These are phyloP conservation scores for Fibroporia radiculosa DNA, from an alignment of 768 basidiomycete genomes.

Conservation along the genomic window DNA sequence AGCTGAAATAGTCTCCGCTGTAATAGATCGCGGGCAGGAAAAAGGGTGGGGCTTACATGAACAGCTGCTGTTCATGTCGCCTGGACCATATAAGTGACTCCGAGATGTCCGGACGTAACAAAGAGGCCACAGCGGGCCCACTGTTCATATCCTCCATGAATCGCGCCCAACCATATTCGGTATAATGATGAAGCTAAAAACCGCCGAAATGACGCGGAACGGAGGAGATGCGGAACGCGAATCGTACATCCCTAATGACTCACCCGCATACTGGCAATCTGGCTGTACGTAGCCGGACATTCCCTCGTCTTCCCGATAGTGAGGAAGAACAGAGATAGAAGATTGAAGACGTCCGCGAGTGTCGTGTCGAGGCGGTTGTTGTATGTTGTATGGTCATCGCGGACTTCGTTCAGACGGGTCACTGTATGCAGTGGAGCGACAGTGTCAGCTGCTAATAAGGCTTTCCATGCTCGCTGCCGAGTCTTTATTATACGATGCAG, in stretches of 20 bases:
- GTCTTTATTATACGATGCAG: background rate
- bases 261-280: conserved; percentile 93
- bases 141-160: too few species aligned
- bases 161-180: too few species aligned
- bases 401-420: conserved; percentile 84
- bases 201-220: background rate
- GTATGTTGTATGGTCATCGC: conserved; percentile 66
- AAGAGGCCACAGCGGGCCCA: too few species aligned
- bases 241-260: conserved; percentile 35
- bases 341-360: conserved; percentile 90
- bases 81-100: too few species aligned
- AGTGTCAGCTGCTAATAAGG: too few species aligned
- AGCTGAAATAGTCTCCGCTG: too few species aligned
- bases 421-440: conserved; percentile 37
- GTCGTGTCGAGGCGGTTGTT: conserved; percentile 93
- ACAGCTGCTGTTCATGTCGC: too few species aligned
- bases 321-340: conserved; percentile 94
- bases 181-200: too few species aligned
- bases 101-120: too few species aligned
- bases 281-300: conserved; percentile 91
- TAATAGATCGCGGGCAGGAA: too few species aligned
- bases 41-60: too few species aligned
- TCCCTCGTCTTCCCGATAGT: conserved; percentile 96
- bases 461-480: too few species aligned
- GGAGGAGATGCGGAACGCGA: background rate